Evolutionary conservation across 441 rosid species (phyloP), one percentile per base, ranked within the genome.

Genomic region (Manihot esculenta): DNA sequence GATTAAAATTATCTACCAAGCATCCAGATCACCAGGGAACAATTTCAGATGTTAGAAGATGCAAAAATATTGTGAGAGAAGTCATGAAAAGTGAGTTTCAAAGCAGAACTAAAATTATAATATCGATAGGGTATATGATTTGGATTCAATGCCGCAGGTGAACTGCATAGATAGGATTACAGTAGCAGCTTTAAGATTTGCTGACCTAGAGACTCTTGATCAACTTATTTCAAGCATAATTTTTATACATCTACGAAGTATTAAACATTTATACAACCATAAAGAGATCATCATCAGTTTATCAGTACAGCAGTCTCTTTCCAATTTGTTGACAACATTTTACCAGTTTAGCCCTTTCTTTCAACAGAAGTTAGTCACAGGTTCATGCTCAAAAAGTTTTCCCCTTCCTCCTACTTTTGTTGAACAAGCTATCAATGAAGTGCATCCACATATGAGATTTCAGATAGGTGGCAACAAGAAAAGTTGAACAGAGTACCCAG

Each of bases 401-500:
- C 33, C 21, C 18, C 17, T 45, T 49, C 18, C 57, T 21, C n/a
- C 35, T 62, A 27, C 1, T 17, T 50, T 14, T 35, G 38, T 24
- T n/a, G 62, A 33, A 18, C 56, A 64, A 44, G 51, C 50, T 48
- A 20, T 48, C 45, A 60, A n/a, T 63, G 65, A 26, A 58, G 21
- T 42, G 23, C 38, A 49, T 49, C 41, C 59, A 23, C 44, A 17
- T 20, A 45, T 26, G 9, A 45, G 65, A 26, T 49, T 38, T 54
- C 33, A 38, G 27, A 65, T 27, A 51, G 33, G 60, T 20, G 7
- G 61, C 14, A 35, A 51, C 41, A 14, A n/a, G 17, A 24, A 41
- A 24, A 13, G 65, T 48, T 58, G 48, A 72, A 69, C n/a, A 24
- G 64, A 59, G 66, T 44, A 41, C n/a, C 14, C 13, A 23, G 33